Base-by-base conservation (phyloP, 257 asterid genomes). In the Avicennia marina region DNA sequence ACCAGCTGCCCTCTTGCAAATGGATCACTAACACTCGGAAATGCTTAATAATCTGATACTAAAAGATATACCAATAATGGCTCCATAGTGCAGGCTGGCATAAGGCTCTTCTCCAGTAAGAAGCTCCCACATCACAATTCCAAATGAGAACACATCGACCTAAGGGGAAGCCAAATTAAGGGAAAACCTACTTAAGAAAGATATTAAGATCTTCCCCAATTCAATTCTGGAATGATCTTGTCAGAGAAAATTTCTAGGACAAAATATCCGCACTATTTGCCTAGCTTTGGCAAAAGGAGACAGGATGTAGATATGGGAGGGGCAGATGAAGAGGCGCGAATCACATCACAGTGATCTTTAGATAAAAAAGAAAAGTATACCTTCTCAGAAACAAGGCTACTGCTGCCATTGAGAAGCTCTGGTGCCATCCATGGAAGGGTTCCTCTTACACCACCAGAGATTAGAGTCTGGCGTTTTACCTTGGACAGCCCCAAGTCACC, bases 361-460 rank as follows among this genome's bases (percentile, higher is more conserved):
- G 11, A 50, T 15, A 59, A 59, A 53, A 27, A 25, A 33, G 40
- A 22, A 11, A 1, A 32, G 22, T 26, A 40, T 44, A 91, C 99
- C 99, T 93, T 93, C 72, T 93, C 99, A 6, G 95, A 93, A 26
- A 93, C 99, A 0, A 86, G 99, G 77, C 89, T 89, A 63, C 94
- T 93, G 80, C 95, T 84, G 43, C 99, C 99, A 56, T 93, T 93
- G 11, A 93, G 97, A 65, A 93, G 99, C 78, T 93, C 99, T 0
- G 99, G 99, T 24, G 99, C 99, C 97, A 93, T 93, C 99, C 99
- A 93, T 44, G 99, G 99, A 69, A 93, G 99, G n/a, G 99, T 93
- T 64, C 99, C 99, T 36, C 99, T 79, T 59, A 93, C 99, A 17
- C 99, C 99, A 17, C 97, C 99, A 21, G 99, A 93, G 50, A 93